Conservation (phyloP, 148 eudicot genomes). For the Spergularia marina region DNA sequence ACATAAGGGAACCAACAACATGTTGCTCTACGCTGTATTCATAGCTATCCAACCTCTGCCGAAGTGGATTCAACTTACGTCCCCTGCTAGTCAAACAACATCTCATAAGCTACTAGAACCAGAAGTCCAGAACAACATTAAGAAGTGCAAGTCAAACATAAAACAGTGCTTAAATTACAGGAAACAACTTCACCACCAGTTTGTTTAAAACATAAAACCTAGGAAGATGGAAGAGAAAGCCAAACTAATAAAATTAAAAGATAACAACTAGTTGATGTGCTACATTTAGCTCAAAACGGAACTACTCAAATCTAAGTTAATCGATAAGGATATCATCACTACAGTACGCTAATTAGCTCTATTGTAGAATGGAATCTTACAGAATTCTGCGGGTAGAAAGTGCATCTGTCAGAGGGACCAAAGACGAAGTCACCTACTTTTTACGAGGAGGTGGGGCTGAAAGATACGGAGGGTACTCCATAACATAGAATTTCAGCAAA, state of each 20-base stretch:
- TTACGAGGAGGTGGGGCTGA: background rate
- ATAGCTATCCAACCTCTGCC: slow-evolving; percentile 91
- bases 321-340: background rate
- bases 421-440: background rate
- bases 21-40: slow-evolving; percentile 94
- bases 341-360: background rate
- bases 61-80: slow-evolving; percentile 87
- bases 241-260: background rate
- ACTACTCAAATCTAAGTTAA: background rate
- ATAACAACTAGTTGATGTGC: background rate
- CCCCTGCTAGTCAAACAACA: slow-evolving; percentile 56
- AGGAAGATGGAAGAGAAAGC: background rate
- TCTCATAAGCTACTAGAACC: slow-evolving; percentile 22
- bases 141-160: too few species aligned
- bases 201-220: too few species aligned
- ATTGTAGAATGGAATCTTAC: background rate
- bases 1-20: slow-evolving; percentile 84
- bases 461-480: background rate
- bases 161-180: too few species aligned
- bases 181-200: too few species aligned
- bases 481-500: background rate
- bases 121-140: background rate
- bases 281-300: background rate
- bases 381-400: background rate
- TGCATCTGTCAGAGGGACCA: background rate